Evolutionary conservation across 257 asterid species (phyloP), one percentile per base, ranked within the genome.

Genomic region (Leptodermis oblonga): DNA sequence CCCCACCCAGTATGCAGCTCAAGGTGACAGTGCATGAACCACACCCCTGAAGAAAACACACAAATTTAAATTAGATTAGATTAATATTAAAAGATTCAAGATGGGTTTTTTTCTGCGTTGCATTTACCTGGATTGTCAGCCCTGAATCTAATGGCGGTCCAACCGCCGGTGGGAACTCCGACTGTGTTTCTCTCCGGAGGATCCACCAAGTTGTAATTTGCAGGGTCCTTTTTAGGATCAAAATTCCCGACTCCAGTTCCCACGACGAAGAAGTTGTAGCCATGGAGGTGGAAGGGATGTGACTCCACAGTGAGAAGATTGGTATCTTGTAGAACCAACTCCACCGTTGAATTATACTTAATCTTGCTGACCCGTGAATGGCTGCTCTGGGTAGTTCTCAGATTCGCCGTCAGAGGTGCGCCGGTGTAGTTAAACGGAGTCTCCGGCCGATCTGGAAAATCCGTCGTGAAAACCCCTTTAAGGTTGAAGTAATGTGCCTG

Each of bases 1-100:
- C 96, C 96, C 97, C 97, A 92, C 34, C 96, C 79, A 8, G 97
- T 92, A 83, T 92, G 97, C 67, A 92, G 86, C 79, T 92, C 97
- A 61, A 92, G 79, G 81, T 92, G 97, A 70, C 97, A 92, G 75
- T 92, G 97, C 93, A 92, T 77, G 67, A 92, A 92, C 77, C 77
- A 73, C 15, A 73, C 77, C 28, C 77, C 77, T 70, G 34, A 41
- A 4, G 36, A 33, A 23, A 54, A 70, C 36, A 33, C 42, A 54
- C n/a, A n/a, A 60, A 45, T 3, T 22, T 4, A n/a, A 36, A 15
- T 46, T 8, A 46, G 18, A 28, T 43, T 55, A n/a, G 6, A 69
- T 31, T 17, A 26, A 14, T 17, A 26, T 4, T n/a, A n/a, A n/a
- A n/a, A n/a, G n/a, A n/a, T n/a, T n/a, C n/a, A n/a, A n/a, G n/a